These are phyloP conservation scores for Sporisorium graminicola DNA, from an alignment of 1,284 basidiomycete genomes.

Conservation along the genomic window DNA sequence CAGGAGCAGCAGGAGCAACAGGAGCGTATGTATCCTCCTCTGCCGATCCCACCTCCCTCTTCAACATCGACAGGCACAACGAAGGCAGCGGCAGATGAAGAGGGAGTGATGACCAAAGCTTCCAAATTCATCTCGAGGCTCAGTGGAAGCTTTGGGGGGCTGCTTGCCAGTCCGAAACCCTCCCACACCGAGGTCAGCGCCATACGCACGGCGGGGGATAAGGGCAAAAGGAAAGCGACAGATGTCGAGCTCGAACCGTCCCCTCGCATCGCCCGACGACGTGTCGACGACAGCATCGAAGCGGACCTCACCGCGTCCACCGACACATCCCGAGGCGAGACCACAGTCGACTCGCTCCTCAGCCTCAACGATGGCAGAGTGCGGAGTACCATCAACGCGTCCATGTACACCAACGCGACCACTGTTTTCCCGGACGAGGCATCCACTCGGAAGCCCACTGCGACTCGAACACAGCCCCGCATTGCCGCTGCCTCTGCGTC, in stretches of 20 bases:
- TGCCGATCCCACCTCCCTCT: slow-evolving; percentile 7
- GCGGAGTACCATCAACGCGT: slow-evolving; percentile 24
- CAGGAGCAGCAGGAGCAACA: slow-evolving; percentile 3
- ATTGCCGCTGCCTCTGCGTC: neutral
- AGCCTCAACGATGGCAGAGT: neutral
- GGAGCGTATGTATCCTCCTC: slow-evolving; percentile 24
- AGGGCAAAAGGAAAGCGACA: slow-evolving; percentile 30
- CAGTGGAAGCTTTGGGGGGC: slow-evolving; percentile 37
- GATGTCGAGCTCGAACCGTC: slow-evolving; percentile 13
- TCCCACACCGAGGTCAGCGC: neutral
- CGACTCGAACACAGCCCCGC: too few species aligned
- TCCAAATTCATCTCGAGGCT: slow-evolving; percentile 37
- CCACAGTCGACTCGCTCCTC: slow-evolving; percentile 11
- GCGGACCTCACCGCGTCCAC: neutral
- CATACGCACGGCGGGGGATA: neutral
- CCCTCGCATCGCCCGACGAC: neutral
- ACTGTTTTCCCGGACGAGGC: slow-evolving; percentile 10
- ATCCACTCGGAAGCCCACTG: neutral
- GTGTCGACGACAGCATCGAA: slow-evolving; percentile 13
- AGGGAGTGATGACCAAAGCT: slow-evolving; percentile 26
- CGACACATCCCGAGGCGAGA: neutral
- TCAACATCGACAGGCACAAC: neutral
- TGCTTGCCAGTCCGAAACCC: slow-evolving; percentile 9
- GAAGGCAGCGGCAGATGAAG: neutral
- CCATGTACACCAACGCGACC: slow-evolving; percentile 29